phyloP scores from a whole-genome alignment of 1,284 basidiomycete genomes.

The Trametes polyzona region DNA sequence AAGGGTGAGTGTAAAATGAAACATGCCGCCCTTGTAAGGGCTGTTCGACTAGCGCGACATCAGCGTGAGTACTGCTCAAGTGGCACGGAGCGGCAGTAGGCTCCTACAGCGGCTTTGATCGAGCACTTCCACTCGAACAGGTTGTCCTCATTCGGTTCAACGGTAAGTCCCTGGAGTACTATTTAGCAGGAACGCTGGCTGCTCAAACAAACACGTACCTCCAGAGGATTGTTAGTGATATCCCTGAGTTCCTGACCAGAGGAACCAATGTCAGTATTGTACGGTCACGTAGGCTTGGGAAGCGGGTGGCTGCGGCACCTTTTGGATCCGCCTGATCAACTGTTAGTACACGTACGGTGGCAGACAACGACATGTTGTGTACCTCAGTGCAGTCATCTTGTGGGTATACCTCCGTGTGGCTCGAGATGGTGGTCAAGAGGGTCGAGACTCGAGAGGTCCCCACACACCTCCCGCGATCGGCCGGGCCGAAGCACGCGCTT shows the following conservation, averaged over 20 bases:
- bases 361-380: constrained; percentile 21
- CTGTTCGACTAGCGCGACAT: constrained; percentile 59
- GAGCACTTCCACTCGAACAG: constrained; percentile 78
- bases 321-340: constrained; percentile 64
- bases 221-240: constrained; percentile 61
- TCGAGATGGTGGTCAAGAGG: neutral
- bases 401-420: neutral
- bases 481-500: too few species aligned
- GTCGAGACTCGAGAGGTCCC: too few species aligned
- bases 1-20: constrained; percentile 73
- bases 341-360: neutral
- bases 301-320: constrained; percentile 44
- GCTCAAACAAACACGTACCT: constrained; percentile 41
- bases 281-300: neutral
- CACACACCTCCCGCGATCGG: too few species aligned
- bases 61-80: neutral
- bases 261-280: constrained; percentile 20
- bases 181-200: neutral
- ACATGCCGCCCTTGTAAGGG: constrained; percentile 86
- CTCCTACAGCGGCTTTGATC: constrained; percentile 76
- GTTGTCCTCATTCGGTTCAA: constrained; percentile 74
- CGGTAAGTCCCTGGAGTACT: constrained; percentile 55
- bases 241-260: constrained; percentile 62
- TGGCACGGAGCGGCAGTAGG: neutral
- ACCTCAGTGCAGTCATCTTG: constrained; percentile 65